Percentiles rank a stretch among this genome's conserved stretches.
Conservation (phyloP, 208 protist species). For the Trypanosoma congolense region DNA sequence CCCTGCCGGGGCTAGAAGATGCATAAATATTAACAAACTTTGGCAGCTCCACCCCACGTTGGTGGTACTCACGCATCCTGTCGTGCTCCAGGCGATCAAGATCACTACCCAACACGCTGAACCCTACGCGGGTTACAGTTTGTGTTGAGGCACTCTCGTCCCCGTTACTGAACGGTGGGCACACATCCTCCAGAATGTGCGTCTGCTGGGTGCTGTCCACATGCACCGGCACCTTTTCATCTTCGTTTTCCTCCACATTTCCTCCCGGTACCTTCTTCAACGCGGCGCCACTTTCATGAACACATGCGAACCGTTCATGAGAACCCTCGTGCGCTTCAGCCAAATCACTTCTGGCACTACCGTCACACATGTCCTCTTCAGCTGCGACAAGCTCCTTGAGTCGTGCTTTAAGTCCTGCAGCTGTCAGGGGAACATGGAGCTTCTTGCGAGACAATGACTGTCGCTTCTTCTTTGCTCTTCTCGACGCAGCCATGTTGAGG, state of each 20-base stretch:
- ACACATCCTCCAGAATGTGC: not conserved
- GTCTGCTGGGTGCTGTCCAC: not conserved
- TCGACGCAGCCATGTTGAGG: slow-evolving; percentile 2
- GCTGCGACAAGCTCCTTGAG: slow-evolving; percentile 11
- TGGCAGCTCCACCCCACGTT: slow-evolving; percentile 37
- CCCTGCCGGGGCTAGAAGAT: slow-evolving; percentile 36
- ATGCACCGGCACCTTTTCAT: not conserved
- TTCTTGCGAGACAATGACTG: not conserved
- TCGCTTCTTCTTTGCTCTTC: not conserved
- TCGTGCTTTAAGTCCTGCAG: slow-evolving; percentile 14
- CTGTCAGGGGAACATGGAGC: slow-evolving; percentile 17
- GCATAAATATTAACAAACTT: slow-evolving; percentile 47
- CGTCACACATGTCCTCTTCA: not conserved
- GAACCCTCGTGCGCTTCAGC: not conserved
- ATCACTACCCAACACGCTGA: slow-evolving; percentile 69
- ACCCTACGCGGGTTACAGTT: slow-evolving; percentile 24
- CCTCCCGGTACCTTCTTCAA: not conserved
- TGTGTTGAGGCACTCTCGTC: slow-evolving; percentile 6
- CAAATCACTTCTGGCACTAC: not conserved
- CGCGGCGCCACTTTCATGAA: not conserved
- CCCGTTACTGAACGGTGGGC: not conserved
- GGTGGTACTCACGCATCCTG: slow-evolving; percentile 72
- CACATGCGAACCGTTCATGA: not conserved
- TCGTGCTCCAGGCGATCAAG: slow-evolving; percentile 74
- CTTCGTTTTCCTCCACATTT: not conserved